A percentile compares a stretch with the other conserved stretches of the same genome.
phyloP scores from a whole-genome alignment of 2,329 filamentous ascomycete species.

The Diplodia scrobiculata region DNA sequence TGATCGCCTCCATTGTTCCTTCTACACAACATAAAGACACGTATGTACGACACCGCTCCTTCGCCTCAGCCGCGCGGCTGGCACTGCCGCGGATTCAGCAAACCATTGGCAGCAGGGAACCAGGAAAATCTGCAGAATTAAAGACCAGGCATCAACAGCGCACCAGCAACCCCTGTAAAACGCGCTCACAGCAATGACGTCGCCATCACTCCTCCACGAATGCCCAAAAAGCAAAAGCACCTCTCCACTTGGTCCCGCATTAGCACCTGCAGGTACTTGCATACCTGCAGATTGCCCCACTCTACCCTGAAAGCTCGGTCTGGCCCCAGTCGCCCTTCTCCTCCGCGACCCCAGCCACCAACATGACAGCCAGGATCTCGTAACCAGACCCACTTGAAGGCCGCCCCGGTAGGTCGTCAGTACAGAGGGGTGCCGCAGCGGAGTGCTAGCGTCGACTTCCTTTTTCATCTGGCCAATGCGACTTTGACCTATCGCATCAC shows the following conservation, averaged over 20 bases:
- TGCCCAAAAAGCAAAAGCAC: not conserved
- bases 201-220: not conserved
- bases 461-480: too few relatives aligned
- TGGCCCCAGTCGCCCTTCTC: not conserved
- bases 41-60: not conserved
- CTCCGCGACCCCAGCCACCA: not conserved
- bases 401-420: not conserved
- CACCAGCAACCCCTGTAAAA: not conserved
- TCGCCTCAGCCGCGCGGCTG: not conserved
- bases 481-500: too few relatives aligned
- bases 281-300: constrained; percentile 5
- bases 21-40: not conserved
- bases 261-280: not conserved
- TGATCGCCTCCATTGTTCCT: not conserved
- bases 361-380: not conserved
- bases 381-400: not conserved
- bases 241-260: not conserved
- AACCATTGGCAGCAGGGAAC: not conserved
- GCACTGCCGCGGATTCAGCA: not conserved
- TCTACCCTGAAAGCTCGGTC: not conserved
- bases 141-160: not conserved
- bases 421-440: too few relatives aligned
- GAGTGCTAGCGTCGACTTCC: too few relatives aligned
- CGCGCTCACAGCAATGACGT: not conserved
- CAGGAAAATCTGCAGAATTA: not conserved